A percentile compares a stretch with the other conserved stretches of the same genome.
phyloP scores from a whole-genome alignment of 1,139 yeast species.

The Diutina sp. region DNA sequence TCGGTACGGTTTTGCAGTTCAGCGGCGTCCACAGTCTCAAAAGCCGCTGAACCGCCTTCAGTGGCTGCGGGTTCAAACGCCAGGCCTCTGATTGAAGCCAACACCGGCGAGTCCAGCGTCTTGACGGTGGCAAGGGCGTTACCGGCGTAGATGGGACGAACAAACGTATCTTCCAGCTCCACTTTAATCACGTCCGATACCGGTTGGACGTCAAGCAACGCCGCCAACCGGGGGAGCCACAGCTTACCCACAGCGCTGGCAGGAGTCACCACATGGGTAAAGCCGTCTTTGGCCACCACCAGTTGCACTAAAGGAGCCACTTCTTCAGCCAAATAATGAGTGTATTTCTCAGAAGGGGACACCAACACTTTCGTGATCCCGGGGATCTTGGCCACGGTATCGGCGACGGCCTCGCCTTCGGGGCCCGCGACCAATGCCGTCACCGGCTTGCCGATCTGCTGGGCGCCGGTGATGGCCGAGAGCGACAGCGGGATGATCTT shows the following conservation, averaged over 20 bases:
- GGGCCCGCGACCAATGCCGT: constrained; percentile 52
- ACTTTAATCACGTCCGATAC: constrained; percentile 69
- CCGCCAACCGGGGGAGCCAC: constrained; percentile 77
- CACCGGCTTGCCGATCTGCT: constrained; percentile 47
- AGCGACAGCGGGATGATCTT: constrained; percentile 54
- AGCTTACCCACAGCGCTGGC: constrained; percentile 84
- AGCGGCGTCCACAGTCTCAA: constrained; percentile 12
- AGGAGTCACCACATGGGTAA: constrained; percentile 67
- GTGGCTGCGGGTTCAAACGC: constrained; percentile 59
- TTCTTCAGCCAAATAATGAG: constrained; percentile 54
- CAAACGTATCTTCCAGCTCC: constrained; percentile 56
- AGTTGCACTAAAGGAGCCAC: constrained; percentile 44
- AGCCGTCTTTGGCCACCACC: constrained; percentile 28
- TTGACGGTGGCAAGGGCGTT: constrained; percentile 81
- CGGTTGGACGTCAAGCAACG: constrained; percentile 78
- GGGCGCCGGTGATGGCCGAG: constrained; percentile 55
- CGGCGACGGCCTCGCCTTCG: constrained; percentile 27
- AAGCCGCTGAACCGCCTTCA: constrained; percentile 30
- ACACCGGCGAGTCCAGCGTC: constrained; percentile 48
- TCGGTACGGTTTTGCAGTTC: constrained; percentile 11
- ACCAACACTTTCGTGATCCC: constrained; percentile 36
- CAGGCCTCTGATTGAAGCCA: constrained; percentile 73
- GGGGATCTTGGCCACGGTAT: constrained; percentile 20
- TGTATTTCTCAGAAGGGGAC: constrained; percentile 35
- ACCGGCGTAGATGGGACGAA: constrained; percentile 94